Evolutionary conservation across 2,329 filamentous ascomycete species (phyloP), one percentile per base, ranked within the genome.

Genomic region (Fusarium sp.): DNA sequence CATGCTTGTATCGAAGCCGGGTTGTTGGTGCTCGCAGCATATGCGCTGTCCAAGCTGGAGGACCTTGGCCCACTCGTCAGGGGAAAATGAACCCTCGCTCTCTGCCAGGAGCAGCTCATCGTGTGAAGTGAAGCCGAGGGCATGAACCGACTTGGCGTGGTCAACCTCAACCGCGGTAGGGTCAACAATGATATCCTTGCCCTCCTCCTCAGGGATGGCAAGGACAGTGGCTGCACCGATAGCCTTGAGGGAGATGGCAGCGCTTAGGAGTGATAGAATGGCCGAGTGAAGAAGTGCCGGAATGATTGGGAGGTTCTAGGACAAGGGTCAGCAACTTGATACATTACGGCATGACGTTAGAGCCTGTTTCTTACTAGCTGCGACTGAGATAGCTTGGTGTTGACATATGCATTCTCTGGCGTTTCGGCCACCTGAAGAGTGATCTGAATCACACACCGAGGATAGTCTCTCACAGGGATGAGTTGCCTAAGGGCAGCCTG

Each of bases 281-380:
- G 94, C 89, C 1, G 95, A 92, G 82, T 98, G 95, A 33, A 98
- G 85, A 72, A 98, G 88, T 37, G 94, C 90, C 27, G 97, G 94
- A 64, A 99, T 90, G 54, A 97, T 87, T 58, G 92, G 88, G 48
- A 98, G 88, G 81, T 94, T 94, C 92, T 96, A 54, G 48, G 29
- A 22, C 22, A 35, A 52, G 33, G 68, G 61, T 78, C 59, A 79
- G 75, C 45, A 59, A 50, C 41, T 13, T 50, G 64, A 61, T 27
- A 37, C 45, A 61, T 57, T 33, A 35, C 52, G 56, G 33, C 60
- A 56, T 39, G 33, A 18, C 8, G 63, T 20, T 14, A 5, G 50
- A 29, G 31, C 52, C 14, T 20, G 18, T 58, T 29, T 78, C 89
- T 80, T 85, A 94, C 92, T 78, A 90, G 85, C 82, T 86, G 88